Percentiles rank a stretch among this genome's conserved stretches.
Evolutionary conservation across 1,284 basidiomycete species (phyloP).

Genomic region (Ceratobasidium papillatum): DNA sequence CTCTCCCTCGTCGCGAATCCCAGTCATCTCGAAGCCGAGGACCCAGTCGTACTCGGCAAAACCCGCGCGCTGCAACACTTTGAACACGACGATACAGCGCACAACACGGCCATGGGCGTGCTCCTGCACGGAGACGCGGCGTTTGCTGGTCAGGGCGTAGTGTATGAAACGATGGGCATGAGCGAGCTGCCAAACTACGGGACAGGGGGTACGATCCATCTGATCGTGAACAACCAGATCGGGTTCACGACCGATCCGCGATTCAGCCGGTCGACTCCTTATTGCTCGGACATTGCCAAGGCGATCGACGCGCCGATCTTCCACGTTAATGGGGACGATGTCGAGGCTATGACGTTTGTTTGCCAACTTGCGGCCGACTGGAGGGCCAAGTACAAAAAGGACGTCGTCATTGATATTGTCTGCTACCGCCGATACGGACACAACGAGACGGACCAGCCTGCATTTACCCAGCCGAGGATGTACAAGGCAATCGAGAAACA

Average conservation of each 20-base stretch:
- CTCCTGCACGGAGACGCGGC: conserved; percentile 98
- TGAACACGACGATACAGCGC: conserved; percentile 82
- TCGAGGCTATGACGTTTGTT: conserved; percentile 97
- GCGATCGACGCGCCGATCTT: conserved; percentile 98
- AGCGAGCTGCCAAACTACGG: conserved; percentile 95
- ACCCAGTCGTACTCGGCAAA: conserved; percentile 98
- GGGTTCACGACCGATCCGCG: conserved; percentile 99
- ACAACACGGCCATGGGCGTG: conserved; percentile 89
- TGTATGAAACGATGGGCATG: conserved; percentile 99
- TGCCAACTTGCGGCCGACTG: conserved; percentile 98
- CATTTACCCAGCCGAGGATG: conserved; percentile 99
- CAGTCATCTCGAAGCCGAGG: conserved; percentile 96
- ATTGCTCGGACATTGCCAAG: conserved; percentile 99
- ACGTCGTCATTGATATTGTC: conserved; percentile 98
- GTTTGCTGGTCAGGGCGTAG: conserved; percentile 97
- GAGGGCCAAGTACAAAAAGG: conserved; percentile 98
- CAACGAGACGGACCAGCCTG: conserved; percentile 99
- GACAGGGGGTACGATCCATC: conserved; percentile 96
- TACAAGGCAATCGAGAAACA: conserved; percentile 97
- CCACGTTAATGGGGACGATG: conserved; percentile 99
- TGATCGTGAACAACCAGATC: conserved; percentile 99
- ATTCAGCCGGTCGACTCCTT: conserved; percentile 96
- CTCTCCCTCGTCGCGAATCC: conserved; percentile 99
- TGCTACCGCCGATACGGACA: conserved; percentile 99
- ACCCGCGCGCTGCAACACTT: conserved; percentile 97